Base-by-base conservation (phyloP, 306 rosid genomes). In the Corylus avellana region DNA sequence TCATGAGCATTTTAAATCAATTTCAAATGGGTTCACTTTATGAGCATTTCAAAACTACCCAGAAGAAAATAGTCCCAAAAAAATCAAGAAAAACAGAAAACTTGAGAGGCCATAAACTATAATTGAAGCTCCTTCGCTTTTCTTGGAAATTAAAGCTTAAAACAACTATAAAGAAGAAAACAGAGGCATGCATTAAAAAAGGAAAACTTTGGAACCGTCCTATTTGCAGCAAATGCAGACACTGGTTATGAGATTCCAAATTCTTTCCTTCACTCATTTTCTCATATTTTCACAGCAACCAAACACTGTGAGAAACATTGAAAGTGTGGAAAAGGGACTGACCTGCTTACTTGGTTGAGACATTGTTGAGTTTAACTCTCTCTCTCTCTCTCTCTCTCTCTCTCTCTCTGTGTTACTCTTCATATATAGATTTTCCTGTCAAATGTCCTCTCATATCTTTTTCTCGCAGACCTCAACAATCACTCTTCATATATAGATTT, bases 321-420 rank as follows among this genome's bases (percentile, higher is more conserved):
- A 74, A 39, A 29, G 8, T 27, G 47, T 50, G 39, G 75, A 10
- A 58, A 76, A 7, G 63, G 46, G 44, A 17, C 67, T 54, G 46
- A 88, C 97, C 94, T 83, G 76, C 79, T 22, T 82, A 77, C 7
- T 75, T 72, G 89, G 84, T 49, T 74, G 94, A 79, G 79, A 85
- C 94, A 88, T 90, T 58, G 51, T 49, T 22, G 27, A 42, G 56
- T 48, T 47, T 72, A 56, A 46, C 81, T 10, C 57, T 51, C 25
- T 20, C 74, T 74, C 51, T 18, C 61, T 12, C 37, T 37, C 29
- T 8, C 35, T 59, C 61, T 69, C 39, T 35, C 39, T 35, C 39
- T 35, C 39, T 35, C 3, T 22, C 22, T 22, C 22, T 22, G 22
- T 20, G 35, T 32, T 1, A 32, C 35, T 32, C 35, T 32, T 32